Conservation (phyloP, 306 rosid genomes). For the Glycine soja region DNA sequence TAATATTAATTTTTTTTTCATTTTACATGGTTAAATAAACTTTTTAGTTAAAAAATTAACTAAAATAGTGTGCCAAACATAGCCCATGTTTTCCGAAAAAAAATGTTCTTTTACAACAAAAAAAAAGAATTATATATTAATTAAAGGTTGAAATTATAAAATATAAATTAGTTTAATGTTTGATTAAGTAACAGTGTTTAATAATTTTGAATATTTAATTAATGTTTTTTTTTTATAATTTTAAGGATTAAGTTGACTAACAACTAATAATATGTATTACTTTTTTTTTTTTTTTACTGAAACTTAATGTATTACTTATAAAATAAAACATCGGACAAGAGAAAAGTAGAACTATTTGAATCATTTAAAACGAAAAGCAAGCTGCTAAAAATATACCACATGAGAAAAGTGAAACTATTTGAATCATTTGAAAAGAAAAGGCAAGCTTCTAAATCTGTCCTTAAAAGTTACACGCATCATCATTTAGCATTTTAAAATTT, state of each 20-base stretch:
- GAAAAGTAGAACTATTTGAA: neutral
- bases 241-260: neutral
- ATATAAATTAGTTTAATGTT: too few relatives aligned
- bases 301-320: neutral
- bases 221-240: too few relatives aligned
- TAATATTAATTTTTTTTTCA: too few relatives aligned
- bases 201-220: too few relatives aligned
- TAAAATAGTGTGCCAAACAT: too few relatives aligned
- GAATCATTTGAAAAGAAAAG: conserved; percentile 6
- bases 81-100: too few relatives aligned
- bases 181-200: too few relatives aligned
- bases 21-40: too few relatives aligned
- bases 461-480: neutral
- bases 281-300: neutral
- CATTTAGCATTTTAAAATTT: neutral
- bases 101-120: too few relatives aligned
- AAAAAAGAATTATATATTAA: too few relatives aligned
- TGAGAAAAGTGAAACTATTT: neutral
- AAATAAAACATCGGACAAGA: neutral
- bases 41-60: too few relatives aligned
- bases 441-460: conserved; percentile 5
- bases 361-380: neutral
- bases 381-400: neutral
- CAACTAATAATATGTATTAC: neutral
- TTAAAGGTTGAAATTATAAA: too few relatives aligned